Evolutionary conservation across 2,329 filamentous ascomycete species (phyloP).

Genomic region (Xylaria multiplex): DNA sequence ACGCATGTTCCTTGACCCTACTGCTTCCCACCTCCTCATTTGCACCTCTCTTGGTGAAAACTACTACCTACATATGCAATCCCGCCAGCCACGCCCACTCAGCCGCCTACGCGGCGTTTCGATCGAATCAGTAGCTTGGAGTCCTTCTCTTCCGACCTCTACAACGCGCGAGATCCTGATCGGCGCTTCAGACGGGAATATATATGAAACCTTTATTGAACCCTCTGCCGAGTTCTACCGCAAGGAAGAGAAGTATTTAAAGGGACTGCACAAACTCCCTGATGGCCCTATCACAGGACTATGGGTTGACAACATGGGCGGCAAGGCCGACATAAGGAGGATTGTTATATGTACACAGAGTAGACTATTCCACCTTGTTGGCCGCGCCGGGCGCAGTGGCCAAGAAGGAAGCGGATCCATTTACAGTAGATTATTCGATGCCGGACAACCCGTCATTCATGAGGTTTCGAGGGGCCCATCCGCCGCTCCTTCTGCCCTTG

Average conservation of each 20-base stretch:
- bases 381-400: conserved; percentile 76
- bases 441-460: conserved; percentile 80
- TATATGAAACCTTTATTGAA: conserved; percentile 96
- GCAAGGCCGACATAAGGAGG: conserved; percentile 76
- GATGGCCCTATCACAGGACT: conserved; percentile 87
- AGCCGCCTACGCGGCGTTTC: conserved; percentile 84
- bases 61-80: conserved; percentile 97
- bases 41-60: conserved; percentile 93
- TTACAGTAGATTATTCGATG: conserved; percentile 88
- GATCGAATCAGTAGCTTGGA: conserved; percentile 94
- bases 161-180: conserved; percentile 94
- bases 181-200: conserved; percentile 90
- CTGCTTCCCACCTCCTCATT: conserved; percentile 91
- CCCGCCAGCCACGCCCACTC: conserved; percentile 84
- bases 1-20: conserved; percentile 97
- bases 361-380: conserved; percentile 82
- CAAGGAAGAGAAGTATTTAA: conserved; percentile 92
- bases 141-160: conserved; percentile 88
- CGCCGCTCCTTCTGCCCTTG: conserved; percentile 72
- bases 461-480: conserved; percentile 72
- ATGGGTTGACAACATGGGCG: conserved; percentile 79
- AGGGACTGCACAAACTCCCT: conserved; percentile 81
- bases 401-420: conserved; percentile 85
- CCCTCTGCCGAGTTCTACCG: conserved; percentile 94
- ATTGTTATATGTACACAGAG: conserved; percentile 83